Evolutionary conservation across 208 protist species (phyloP).

Genomic region (Novymonas esmeraldas): DNA sequence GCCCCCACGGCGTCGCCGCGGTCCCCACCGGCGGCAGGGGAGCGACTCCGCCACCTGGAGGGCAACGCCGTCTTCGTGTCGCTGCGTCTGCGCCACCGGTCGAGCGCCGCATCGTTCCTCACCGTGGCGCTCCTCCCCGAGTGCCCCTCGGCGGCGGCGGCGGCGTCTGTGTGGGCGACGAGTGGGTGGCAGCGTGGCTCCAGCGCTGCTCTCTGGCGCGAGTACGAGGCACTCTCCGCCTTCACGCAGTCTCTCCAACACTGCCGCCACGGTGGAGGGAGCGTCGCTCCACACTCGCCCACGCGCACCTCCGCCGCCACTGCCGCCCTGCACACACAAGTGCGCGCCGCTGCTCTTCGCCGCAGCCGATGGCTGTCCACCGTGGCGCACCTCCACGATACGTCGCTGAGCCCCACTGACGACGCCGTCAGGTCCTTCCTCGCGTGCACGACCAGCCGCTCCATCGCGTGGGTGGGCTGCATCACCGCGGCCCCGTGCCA

Average conservation of each 20-base stretch:
- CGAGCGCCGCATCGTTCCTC: neutral
- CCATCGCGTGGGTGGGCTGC: conserved; percentile 21
- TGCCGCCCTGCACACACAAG: neutral
- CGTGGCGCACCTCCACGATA: conserved; percentile 9
- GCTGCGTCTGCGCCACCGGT: conserved; percentile 4
- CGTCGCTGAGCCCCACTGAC: neutral
- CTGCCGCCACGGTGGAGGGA: neutral
- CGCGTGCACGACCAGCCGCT: neutral
- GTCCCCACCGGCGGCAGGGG: conserved; percentile 4
- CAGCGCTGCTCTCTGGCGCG: conserved; percentile 13
- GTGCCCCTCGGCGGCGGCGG: neutral
- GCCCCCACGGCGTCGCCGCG: neutral
- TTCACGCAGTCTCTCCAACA: conserved; percentile 11
- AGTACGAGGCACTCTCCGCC: conserved; percentile 15
- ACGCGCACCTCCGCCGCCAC: neutral
- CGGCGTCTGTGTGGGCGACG: neutral
- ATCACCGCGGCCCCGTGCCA: conserved; percentile 10
- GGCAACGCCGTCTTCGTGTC: conserved; percentile 12
- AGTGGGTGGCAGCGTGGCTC: neutral
- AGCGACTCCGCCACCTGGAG: conserved; percentile 11
- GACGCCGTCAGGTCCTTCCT: neutral
- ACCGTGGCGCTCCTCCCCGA: conserved; percentile 17
- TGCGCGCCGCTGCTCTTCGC: conserved; percentile 14
- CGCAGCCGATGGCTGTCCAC: conserved; percentile 20
- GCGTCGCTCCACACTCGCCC: too few relatives aligned